Evolutionary conservation across 1,284 basidiomycete species (phyloP), one percentile per base, ranked within the genome.

Genomic region (Leccinum pallidistipes): DNA sequence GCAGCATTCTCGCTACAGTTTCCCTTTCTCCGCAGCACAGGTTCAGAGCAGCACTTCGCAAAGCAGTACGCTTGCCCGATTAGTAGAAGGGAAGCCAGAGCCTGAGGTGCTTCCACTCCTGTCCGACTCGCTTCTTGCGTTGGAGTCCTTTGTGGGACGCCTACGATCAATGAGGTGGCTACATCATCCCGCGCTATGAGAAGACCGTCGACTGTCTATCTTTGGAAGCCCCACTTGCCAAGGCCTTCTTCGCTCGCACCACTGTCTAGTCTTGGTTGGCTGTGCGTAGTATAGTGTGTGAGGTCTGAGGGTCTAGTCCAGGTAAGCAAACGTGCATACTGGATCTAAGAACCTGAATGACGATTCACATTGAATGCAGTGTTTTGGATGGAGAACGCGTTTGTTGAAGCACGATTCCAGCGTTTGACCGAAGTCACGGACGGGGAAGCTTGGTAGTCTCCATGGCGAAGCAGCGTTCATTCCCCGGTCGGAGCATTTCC

Each of bases 261-360:
- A 40, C 63, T 45, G 51, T 53, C 61, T 24, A 24, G 84, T 88
- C 5, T 89, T 91, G 68, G 66, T 85, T 27, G 89, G 90, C 27
- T 91, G 92, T 57, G 77, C 90, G 14, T 92, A 57, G 77, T 79
- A 34, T 92, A 87, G 87, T 94, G 94, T 77, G 93, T 94, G 76
- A 83, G 83, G 65, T 86, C 87, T 70, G 91, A 60, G 45, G 56
- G 93, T 10, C 78, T 92, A n/a, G 78, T 85, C 72, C 87, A 24
- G 80, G 91, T 90, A 58, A 58, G 70, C 88, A 61, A 59, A 68
- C 63, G 58, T 52, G 40, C 57, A 40, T 49, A 58, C 57, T 27
- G 24, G 52, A 63, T 63, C 47, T 45, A 60, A 66, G 58, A 61
- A 6, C 49, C 59, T 40, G 34, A 54, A 54, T 59, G 51, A 50